Conservation (phyloP, 805 yeast genomes). For the Tetrapisispora fleetii region DNA sequence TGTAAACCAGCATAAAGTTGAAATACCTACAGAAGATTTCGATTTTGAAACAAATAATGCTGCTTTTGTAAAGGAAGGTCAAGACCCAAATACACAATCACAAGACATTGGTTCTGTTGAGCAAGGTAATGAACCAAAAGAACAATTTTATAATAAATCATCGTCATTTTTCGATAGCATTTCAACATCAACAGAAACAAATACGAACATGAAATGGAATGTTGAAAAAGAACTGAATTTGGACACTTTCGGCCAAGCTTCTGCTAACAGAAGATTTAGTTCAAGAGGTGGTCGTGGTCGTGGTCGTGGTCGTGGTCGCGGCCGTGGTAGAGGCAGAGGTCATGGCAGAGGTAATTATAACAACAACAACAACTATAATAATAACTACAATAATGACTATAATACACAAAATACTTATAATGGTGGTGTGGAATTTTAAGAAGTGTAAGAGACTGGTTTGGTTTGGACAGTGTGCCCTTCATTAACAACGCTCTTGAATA, state of each 20-base stretch:
- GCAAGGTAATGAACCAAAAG: conserved; percentile 8
- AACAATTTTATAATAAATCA: conserved; percentile 56
- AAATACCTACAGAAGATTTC: conserved; percentile 49
- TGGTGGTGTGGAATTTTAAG: conserved; percentile 1
- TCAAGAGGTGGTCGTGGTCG: conserved; percentile 31
- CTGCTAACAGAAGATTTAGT: conserved; percentile 36
- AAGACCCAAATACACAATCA: conserved; percentile 16
- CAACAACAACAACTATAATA: conserved; percentile 3
- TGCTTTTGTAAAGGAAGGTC: conserved; percentile 47
- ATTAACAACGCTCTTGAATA: neutral
- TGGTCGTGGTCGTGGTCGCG: conserved; percentile 29
- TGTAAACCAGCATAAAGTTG: conserved; percentile 12
- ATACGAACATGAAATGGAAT: conserved; percentile 47
- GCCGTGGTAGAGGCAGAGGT: conserved; percentile 11
- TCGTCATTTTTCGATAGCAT: conserved; percentile 85
- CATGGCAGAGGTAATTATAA: conserved; percentile 16
- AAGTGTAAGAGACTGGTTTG: neutral
- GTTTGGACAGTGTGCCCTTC: neutral
- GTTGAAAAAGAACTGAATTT: conserved; percentile 64
- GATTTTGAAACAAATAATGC: conserved; percentile 72
- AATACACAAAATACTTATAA: neutral
- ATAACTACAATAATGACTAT: neutral
- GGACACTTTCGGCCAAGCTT: conserved; percentile 77
- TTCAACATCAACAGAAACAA: conserved; percentile 53
- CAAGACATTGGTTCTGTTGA: conserved; percentile 1